phyloP scores from a whole-genome alignment of 192 early-diverging fungal species.

The Chytriomyces sp. region DNA sequence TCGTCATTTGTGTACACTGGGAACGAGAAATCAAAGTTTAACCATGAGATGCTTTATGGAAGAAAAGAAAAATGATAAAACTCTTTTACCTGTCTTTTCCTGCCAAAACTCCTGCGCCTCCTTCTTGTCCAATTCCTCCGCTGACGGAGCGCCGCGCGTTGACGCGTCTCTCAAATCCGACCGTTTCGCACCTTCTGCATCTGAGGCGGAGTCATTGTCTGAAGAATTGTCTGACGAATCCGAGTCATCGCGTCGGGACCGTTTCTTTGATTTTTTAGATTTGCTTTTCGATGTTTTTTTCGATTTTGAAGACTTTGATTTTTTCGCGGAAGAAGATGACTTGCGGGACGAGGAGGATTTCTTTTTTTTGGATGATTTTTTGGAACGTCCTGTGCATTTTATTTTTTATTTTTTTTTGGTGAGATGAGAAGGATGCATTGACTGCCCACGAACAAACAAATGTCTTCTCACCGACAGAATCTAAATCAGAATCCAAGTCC shows the following conservation, averaged over 20 bases:
- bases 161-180: background rate
- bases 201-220: background rate
- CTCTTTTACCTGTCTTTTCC: conserved; percentile 35
- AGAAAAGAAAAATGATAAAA: background rate
- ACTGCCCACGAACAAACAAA: background rate
- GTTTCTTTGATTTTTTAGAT: conserved; percentile 33
- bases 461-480: background rate
- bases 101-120: conserved; percentile 42
- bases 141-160: background rate
- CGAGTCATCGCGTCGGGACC: conserved; percentile 15
- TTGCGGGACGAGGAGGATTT: too few species aligned
- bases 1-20: conserved; percentile 67
- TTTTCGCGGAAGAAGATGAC: background rate
- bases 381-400: background rate
- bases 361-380: background rate
- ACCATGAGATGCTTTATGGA: background rate
- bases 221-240: conserved; percentile 28
- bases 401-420: background rate
- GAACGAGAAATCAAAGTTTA: too few species aligned
- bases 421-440: background rate
- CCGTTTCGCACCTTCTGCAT: background rate
- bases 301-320: conserved; percentile 7
- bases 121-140: conserved; percentile 15
- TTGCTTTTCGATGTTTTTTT: conserved; percentile 10
- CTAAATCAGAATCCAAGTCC: conserved; percentile 17